Conservation (phyloP, 2,329 filamentous ascomycete genomes). For the Trichophyton verrucosum region DNA sequence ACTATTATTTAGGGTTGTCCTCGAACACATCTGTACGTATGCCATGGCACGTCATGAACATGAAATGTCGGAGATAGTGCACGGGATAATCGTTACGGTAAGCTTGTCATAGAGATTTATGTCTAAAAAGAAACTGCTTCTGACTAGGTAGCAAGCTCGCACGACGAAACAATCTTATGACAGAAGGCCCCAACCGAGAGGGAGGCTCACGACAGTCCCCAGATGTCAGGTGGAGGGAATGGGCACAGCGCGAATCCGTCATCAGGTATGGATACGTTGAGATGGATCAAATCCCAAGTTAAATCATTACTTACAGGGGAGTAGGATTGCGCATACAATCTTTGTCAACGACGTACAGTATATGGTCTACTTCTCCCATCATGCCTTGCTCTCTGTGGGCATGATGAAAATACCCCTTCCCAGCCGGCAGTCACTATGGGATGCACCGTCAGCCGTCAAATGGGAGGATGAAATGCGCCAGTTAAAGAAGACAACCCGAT, state of each 20-base stretch:
- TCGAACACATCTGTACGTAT: slow-evolving; percentile 17
- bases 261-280: slow-evolving; percentile 11
- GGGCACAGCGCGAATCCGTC: slow-evolving; percentile 15
- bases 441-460: slow-evolving; percentile 12
- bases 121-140: not conserved
- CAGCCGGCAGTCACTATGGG: slow-evolving; percentile 15
- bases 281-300: too few relatives aligned
- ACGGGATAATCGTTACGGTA: slow-evolving; percentile 17
- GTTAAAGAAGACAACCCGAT: slow-evolving; percentile 11
- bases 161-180: slow-evolving; percentile 15
- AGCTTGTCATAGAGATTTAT: not conserved
- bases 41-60: slow-evolving; percentile 15
- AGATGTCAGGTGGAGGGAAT: slow-evolving; percentile 16
- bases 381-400: slow-evolving; percentile 13
- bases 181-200: slow-evolving; percentile 11
- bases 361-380: slow-evolving; percentile 16
- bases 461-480: slow-evolving; percentile 15
- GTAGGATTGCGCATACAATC: slow-evolving; percentile 17
- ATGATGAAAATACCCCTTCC: slow-evolving; percentile 18
- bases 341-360: slow-evolving; percentile 17
- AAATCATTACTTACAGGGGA: not conserved
- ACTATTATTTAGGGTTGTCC: slow-evolving; percentile 10
- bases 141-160: slow-evolving; percentile 9
- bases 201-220: slow-evolving; percentile 12
- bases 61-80: slow-evolving; percentile 17